Evolutionary conservation across 495 filamentous ascomycete genomes (phyloP).

Genomic region (Aspergillus panamensis): DNA sequence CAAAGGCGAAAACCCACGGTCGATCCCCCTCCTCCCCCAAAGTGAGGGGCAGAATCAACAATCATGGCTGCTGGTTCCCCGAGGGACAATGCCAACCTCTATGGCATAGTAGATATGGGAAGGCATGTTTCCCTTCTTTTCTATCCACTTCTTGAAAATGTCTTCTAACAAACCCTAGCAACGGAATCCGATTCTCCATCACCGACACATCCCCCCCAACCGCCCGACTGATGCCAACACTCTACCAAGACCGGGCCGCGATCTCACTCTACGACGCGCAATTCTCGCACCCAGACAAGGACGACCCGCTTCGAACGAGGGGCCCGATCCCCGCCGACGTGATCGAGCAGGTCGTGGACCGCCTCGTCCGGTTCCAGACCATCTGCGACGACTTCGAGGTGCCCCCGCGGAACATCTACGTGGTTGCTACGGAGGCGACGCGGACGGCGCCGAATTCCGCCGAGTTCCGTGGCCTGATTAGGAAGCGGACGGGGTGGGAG

Average conservation of each 20-base stretch:
- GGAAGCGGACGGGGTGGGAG: conserved; percentile 55
- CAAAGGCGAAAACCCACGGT: no score
- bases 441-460: conserved; percentile 70
- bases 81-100: conserved; percentile 15
- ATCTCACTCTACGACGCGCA: conserved; percentile 90
- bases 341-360: conserved; percentile 57
- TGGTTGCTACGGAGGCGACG: conserved; percentile 85
- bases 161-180: conserved; percentile 48
- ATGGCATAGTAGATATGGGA: conserved; percentile 66
- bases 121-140: conserved; percentile 44
- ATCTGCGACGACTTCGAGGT: conserved; percentile 69
- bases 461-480: conserved; percentile 61
- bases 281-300: conserved; percentile 35
- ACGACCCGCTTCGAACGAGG: conserved; percentile 3
- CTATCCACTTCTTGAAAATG: not conserved
- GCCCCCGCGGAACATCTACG: conserved; percentile 55
- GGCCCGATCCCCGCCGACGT: conserved; percentile 57
- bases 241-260: conserved; percentile 69
- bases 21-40: no score
- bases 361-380: conserved; percentile 63
- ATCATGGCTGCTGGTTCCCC: conserved; percentile 1
- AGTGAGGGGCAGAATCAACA: no score
- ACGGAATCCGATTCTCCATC: conserved; percentile 90
- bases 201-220: conserved; percentile 66
- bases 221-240: conserved; percentile 63